These are phyloP conservation scores for Multifurca ochricompacta DNA, from an alignment of 768 basidiomycete genomes.

Conservation along the genomic window DNA sequence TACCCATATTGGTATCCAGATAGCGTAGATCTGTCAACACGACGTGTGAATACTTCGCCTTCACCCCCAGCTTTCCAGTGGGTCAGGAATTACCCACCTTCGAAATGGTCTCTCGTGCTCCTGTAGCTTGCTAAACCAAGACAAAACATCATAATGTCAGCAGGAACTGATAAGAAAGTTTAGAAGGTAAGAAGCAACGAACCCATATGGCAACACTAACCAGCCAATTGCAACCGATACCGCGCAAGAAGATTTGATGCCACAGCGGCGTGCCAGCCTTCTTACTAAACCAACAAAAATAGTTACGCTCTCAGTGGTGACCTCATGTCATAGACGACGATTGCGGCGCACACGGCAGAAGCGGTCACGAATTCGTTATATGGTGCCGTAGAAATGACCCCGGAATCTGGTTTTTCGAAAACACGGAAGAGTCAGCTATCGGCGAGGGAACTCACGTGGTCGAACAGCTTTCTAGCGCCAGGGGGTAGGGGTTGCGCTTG, in stretches of 20 bases:
- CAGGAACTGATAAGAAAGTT: neutral
- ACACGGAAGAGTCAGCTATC: neutral
- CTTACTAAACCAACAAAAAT: constrained; percentile 31
- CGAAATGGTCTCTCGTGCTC: constrained; percentile 58
- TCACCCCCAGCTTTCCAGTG: neutral
- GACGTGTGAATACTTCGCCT: neutral
- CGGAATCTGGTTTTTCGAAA: constrained; percentile 38
- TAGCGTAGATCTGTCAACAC: constrained; percentile 41
- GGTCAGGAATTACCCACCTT: constrained; percentile 35
- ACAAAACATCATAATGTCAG: neutral
- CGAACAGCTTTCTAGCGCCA: too few relatives aligned
- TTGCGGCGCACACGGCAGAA: constrained; percentile 51
- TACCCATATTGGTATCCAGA: constrained; percentile 75
- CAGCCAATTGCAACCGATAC: constrained; percentile 73
- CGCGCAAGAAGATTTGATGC: constrained; percentile 67
- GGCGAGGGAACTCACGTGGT: too few relatives aligned
- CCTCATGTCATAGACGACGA: neutral
- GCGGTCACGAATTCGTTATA: constrained; percentile 44
- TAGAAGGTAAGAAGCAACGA: constrained; percentile 22
- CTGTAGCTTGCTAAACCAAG: constrained; percentile 52
- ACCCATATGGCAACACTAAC: constrained; percentile 72
- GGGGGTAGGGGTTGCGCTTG: neutral
- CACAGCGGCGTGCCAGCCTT: constrained; percentile 60
- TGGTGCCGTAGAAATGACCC: constrained; percentile 50
- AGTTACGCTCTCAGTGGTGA: neutral